Evolutionary conservation across 495 filamentous ascomycete genomes (phyloP), one percentile per base, ranked within the genome.

Genomic region (Bryoglossum gracile): DNA sequence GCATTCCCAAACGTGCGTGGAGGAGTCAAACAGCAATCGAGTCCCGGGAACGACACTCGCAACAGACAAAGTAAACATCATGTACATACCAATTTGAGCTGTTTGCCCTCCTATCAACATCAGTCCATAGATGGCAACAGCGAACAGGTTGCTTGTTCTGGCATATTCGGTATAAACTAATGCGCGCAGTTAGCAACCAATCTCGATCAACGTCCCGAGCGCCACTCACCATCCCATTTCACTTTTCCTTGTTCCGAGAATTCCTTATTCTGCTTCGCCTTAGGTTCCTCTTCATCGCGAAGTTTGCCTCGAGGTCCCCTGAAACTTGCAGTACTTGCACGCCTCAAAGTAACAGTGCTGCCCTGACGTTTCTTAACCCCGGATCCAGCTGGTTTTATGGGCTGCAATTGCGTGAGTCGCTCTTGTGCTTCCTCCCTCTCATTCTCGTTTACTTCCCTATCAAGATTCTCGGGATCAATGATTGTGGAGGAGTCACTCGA

Each of bases 181-280:
- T 40, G 42, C 25, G 28, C 16, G 37, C 16, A 44, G 38, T 68
- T 38, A 66, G 63, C 43, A 48, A 50, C 22, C 13, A 11, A 55
- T 28, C 41, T 28, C 24, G 46, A 68, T 62, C 48, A n/a, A 36
- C 23, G 14, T 39, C 35, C 69, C 68, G 28, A 68, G 65, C n/a
- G 25, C 3, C 32, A n/a, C 21, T 30, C 66, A 74, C 70, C 70
- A 56, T 81, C 76, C 89, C 94, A 96, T 65, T 95, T 96, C 48
- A 99, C 94, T 62, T 96, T 95, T 38, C 94, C 94, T 63, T 97
- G 88, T 62, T 96, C 86, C 0, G 77, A 78, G 43, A 80, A 79
- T 64, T 99, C 94, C 62, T 94, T 89, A 13, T 75, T 79, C 64
- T 95, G 89, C 57, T 80, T 87, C 48, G 83, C 87, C 70, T 86